Evolutionary conservation across 1,284 basidiomycete genomes (phyloP).

Genomic region (Ceratobasidium sp.): DNA sequence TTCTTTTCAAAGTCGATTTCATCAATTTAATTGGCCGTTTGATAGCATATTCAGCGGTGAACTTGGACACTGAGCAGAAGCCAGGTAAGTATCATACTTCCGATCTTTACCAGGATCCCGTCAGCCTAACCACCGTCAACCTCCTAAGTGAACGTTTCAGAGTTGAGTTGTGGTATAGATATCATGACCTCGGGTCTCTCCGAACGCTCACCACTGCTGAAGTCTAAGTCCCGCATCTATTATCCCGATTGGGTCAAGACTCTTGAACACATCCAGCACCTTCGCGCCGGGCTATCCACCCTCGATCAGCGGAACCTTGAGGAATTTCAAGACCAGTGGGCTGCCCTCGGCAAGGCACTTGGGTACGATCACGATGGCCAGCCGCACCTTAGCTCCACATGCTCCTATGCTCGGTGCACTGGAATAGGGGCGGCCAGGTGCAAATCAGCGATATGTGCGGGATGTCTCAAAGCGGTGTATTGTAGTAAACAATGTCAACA

Average conservation of each 20-base stretch:
- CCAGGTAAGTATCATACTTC: background rate
- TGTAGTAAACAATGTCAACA: conserved; percentile 11
- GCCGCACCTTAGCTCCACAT: background rate
- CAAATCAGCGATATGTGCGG: background rate
- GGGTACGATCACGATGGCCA: background rate
- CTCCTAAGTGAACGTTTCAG: background rate
- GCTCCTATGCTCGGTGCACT: background rate
- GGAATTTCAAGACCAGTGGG: background rate
- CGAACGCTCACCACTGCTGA: background rate
- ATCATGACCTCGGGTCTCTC: background rate
- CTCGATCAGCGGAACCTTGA: background rate
- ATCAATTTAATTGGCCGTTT: background rate
- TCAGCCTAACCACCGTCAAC: background rate
- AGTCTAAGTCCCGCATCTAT: background rate
- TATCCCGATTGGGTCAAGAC: conserved; percentile 2
- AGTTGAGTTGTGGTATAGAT: background rate
- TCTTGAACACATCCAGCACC: background rate
- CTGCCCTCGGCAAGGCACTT: background rate
- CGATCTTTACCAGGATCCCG: background rate
- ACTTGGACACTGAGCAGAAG: background rate
- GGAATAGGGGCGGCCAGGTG: background rate
- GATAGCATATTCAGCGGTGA: background rate
- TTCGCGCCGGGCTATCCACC: background rate
- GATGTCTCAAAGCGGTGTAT: background rate
- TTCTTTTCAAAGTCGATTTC: background rate